These are phyloP conservation scores for Mortierella sp. DNA, from an alignment of 371 early-diverging fungal species.

Conservation along the genomic window DNA sequence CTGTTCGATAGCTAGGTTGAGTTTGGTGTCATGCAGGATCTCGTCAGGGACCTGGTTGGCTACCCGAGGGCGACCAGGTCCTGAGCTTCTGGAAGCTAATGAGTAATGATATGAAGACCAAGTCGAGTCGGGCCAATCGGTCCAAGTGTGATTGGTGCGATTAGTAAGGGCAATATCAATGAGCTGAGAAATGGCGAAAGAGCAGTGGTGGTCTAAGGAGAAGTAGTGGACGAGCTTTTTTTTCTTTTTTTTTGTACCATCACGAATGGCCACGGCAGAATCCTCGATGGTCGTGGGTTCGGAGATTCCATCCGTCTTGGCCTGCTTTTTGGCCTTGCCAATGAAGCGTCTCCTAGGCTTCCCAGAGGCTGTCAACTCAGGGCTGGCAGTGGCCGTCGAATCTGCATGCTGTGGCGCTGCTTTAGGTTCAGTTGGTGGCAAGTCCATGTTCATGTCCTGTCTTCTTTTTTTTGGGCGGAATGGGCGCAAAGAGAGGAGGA, in stretches of 20 bases:
- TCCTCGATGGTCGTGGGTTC: constrained; percentile 63
- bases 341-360: constrained; percentile 72
- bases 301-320: constrained; percentile 4
- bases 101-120: too few species aligned
- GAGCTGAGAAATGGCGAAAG: too few species aligned
- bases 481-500: background rate
- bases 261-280: constrained; percentile 59
- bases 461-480: background rate
- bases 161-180: too few species aligned
- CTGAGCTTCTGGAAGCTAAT: constrained; percentile 28
- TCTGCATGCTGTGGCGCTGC: constrained; percentile 6
- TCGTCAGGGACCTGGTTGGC: constrained; percentile 89
- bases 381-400: background rate
- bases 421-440: constrained; percentile 2
- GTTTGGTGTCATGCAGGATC: constrained; percentile 79
- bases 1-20: constrained; percentile 85
- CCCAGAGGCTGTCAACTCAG: constrained; percentile 45
- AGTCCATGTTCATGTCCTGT: background rate
- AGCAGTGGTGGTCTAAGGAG: background rate
- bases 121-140: too few species aligned
- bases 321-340: constrained; percentile 62
- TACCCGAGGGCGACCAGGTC: constrained; percentile 52
- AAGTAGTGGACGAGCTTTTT: too few species aligned
- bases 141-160: too few species aligned
- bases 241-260: constrained; percentile 22